Evolutionary conservation across 108 stramenopile genomes (phyloP), one percentile per base, ranked within the genome.

Genomic region (Mediolabrus comicus): DNA sequence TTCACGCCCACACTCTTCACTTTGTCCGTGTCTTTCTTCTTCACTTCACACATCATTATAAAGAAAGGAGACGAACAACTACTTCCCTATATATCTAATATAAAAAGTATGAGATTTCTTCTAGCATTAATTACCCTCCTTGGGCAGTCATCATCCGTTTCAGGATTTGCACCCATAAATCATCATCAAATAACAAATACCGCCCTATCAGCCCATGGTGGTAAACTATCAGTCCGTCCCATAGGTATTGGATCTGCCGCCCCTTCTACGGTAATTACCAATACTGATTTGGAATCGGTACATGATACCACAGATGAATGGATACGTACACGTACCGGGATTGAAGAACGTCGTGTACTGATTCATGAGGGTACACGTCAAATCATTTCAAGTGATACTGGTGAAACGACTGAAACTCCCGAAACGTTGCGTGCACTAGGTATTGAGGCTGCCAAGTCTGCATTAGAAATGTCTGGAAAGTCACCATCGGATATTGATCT

Each of bases 301-400:
- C 92, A 97, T 33, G 98, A 98, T 56, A 98, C 98, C 5, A 81
- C 79, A 43, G 98, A 98, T 71, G 98, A 97, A 77, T 98, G 98
- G 98, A 98, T 98, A 57, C 67, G 65, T 2, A 86, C 91, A 2
- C 83, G 98, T n/a, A 98, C 98, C 10, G 98, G 98, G 3, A 98
- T 98, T 55, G 29, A 81, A 6, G 59, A 85, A 61, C 81, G 98
- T 31, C 86, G 84, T 30, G 84, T 98, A 3, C 67, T 98, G 35
- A 55, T 81, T 0, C 74, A 83, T 19, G 75, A 77, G 7, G 75
- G 67, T 14, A 75, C 66, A 1, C 35, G 59, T 52, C 53, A 61
- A 28, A 53, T 63, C 17, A 16, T 68, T 41, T 24, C 22, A 32
- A 34, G 31, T 10, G 27, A 33, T n/a, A 32, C 33, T 32, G 27